Percentiles rank a stretch among this genome's conserved stretches.
Evolutionary conservation across 148 eudicot species (phyloP).

Genomic region (Tetragonia tetragonoides): DNA sequence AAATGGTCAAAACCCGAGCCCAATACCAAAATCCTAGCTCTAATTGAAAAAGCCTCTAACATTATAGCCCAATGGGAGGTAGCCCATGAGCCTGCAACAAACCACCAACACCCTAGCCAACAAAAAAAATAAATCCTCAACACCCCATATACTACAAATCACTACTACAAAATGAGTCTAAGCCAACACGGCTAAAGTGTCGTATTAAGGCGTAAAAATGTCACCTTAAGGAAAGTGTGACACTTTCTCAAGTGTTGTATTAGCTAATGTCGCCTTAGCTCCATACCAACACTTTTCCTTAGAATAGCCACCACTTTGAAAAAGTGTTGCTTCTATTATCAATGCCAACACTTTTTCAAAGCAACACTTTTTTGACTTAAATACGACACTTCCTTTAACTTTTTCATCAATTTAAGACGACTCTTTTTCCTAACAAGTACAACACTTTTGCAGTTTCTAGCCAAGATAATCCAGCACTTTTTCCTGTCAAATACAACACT

Average conservation of each 20-base stretch:
- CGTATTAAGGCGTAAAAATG: not conserved
- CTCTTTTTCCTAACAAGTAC: not conserved
- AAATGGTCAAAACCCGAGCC: too few species aligned
- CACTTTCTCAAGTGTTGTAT: slow-evolving; percentile 4
- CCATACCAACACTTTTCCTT: not conserved
- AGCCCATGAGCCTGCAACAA: too few species aligned
- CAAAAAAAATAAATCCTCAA: too few species aligned
- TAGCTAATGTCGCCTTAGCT: slow-evolving; percentile 4
- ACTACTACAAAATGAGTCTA: slow-evolving; percentile 8
- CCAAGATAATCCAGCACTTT: not conserved
- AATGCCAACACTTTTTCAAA: not conserved
- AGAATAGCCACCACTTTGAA: not conserved
- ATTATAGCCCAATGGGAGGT: too few species aligned
- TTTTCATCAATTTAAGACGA: not conserved
- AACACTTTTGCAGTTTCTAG: not conserved
- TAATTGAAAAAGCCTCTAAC: too few species aligned
- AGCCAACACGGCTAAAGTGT: not conserved
- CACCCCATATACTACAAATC: too few species aligned
- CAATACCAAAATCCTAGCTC: too few species aligned
- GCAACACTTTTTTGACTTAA: not conserved
- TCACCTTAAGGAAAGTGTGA: not conserved
- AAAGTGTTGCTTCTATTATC: not conserved
- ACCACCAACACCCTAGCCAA: too few species aligned
- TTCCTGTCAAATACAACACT: not conserved
- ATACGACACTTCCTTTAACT: not conserved